Evolutionary conservation across 495 filamentous ascomycete genomes (phyloP).

Genomic region (Xylaria palmicola): DNA sequence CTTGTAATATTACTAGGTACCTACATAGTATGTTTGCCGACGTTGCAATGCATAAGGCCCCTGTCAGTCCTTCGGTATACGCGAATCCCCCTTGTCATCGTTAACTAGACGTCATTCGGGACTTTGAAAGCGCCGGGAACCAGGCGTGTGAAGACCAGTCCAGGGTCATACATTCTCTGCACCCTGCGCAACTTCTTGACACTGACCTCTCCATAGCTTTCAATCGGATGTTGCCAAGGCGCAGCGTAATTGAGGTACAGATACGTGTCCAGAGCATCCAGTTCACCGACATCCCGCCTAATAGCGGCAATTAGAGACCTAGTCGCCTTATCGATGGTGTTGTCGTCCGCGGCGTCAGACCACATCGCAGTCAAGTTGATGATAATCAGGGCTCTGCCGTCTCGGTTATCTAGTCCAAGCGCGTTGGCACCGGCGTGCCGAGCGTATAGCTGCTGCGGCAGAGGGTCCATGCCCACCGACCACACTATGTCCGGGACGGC

Average conservation of each 20-base stretch:
- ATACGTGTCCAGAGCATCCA: constrained; percentile 16
- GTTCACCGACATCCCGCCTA: constrained; percentile 2
- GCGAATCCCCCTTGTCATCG: not conserved
- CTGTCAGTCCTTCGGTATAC: not conserved
- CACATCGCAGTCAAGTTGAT: constrained; percentile 18
- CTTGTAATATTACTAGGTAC: not conserved
- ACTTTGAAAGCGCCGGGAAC: constrained; percentile 31
- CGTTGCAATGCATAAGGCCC: not conserved
- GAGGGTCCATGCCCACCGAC: constrained; percentile 45
- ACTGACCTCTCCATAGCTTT: constrained; percentile 21
- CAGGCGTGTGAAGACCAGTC: constrained; percentile 16
- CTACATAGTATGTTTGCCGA: not conserved
- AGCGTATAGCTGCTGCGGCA: constrained; percentile 41
- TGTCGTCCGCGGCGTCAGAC: constrained; percentile 22
- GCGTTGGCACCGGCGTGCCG: constrained; percentile 37
- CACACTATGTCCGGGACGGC: constrained; percentile 15
- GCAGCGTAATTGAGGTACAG: constrained; percentile 31
- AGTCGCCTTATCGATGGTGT: not conserved
- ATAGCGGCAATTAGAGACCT: constrained; percentile 13
- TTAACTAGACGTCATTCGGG: not conserved
- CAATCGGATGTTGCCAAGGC: constrained; percentile 23
- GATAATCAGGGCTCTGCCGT: constrained; percentile 8
- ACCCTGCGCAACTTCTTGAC: constrained; percentile 12
- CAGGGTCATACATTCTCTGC: constrained; percentile 17
- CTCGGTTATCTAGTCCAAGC: constrained; percentile 33